A percentile compares a stretch with the other conserved stretches of the same genome.
Evolutionary conservation across 2,329 filamentous ascomycete species (phyloP).

Genomic region (Colletotrichum salicis): DNA sequence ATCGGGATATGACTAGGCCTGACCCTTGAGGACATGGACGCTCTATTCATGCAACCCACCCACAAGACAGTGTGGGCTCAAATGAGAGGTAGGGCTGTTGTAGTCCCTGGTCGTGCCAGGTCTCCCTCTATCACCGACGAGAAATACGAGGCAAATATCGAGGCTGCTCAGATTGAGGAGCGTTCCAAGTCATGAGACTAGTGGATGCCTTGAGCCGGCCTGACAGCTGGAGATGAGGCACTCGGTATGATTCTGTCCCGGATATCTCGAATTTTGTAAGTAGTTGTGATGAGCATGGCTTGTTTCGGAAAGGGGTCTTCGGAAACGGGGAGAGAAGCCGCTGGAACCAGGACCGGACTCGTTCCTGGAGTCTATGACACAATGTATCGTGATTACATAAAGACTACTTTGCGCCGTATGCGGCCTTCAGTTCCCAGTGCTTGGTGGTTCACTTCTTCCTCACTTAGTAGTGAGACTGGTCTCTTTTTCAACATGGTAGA

Average conservation of each 20-base stretch:
- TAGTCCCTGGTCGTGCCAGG: slow-evolving; percentile 15
- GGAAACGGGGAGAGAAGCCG: not conserved
- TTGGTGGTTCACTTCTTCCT: slow-evolving; percentile 6
- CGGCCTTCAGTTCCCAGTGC: slow-evolving; percentile 1
- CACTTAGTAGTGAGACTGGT: not conserved
- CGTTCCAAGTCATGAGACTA: slow-evolving; percentile 22
- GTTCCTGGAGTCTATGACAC: not conserved
- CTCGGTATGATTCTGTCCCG: not conserved
- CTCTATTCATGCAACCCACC: slow-evolving; percentile 43
- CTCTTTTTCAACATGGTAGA: not conserved
- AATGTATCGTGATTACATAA: not conserved
- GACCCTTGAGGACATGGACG: slow-evolving; percentile 60
- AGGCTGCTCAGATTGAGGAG: slow-evolving; percentile 22
- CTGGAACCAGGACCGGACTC: too few species aligned
- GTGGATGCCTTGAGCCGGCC: not conserved
- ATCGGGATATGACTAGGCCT: slow-evolving; percentile 41
- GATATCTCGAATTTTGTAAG: not conserved
- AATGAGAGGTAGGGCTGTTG: slow-evolving; percentile 30
- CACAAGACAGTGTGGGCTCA: slow-evolving; percentile 46
- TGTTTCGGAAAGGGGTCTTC: not conserved
- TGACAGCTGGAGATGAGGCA: not conserved
- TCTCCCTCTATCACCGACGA: slow-evolving; percentile 30
- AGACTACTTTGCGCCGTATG: slow-evolving; percentile 2
- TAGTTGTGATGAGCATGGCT: not conserved
- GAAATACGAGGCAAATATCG: slow-evolving; percentile 32